phyloP scores from a whole-genome alignment of 805 yeast species.

The Hanseniaspora singularis region DNA sequence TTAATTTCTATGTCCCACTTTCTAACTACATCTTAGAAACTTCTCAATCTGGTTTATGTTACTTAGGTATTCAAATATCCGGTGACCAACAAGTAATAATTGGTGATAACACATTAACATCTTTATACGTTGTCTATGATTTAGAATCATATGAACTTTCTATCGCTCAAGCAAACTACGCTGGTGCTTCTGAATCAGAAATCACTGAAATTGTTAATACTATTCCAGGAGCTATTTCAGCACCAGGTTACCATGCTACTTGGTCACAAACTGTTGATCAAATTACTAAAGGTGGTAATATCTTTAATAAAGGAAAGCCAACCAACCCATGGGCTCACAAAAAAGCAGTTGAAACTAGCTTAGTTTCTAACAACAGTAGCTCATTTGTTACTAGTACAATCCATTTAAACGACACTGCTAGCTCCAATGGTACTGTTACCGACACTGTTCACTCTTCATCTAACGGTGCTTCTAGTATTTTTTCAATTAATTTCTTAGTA shows the following conservation, averaged over 20 bases:
- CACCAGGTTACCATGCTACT: conserved; percentile 34
- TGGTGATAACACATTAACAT: conserved; percentile 42
- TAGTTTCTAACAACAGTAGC: too few relatives aligned
- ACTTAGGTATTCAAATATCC: conserved; percentile 30
- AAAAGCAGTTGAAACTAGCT: too few relatives aligned
- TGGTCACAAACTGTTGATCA: conserved; percentile 10
- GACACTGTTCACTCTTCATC: too few relatives aligned
- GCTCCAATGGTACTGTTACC: too few relatives aligned
- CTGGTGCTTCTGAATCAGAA: conserved; percentile 26
- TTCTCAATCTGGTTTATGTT: conserved; percentile 30
- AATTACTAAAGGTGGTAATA: conserved; percentile 22
- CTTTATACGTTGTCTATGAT: conserved; percentile 43
- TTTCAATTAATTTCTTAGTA: too few relatives aligned
- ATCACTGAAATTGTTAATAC: conserved; percentile 35
- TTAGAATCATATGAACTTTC: conserved; percentile 32
- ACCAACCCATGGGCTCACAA: conserved; percentile 16
- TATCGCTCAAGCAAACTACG: conserved; percentile 33
- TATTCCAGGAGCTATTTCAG: conserved; percentile 41
- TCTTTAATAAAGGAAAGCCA: conserved; percentile 20
- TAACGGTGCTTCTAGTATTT: too few relatives aligned
- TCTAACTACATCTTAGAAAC: conserved; percentile 24
- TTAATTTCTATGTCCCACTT: conserved; percentile 40
- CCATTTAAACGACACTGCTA: too few relatives aligned
- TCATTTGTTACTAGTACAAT: too few relatives aligned
- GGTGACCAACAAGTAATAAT: conserved; percentile 26